Percentiles rank a stretch among this genome's conserved stretches.
Evolutionary conservation across 352 stramenopile species (phyloP).

Genomic region (Globisporangium recalcitrans): DNA sequence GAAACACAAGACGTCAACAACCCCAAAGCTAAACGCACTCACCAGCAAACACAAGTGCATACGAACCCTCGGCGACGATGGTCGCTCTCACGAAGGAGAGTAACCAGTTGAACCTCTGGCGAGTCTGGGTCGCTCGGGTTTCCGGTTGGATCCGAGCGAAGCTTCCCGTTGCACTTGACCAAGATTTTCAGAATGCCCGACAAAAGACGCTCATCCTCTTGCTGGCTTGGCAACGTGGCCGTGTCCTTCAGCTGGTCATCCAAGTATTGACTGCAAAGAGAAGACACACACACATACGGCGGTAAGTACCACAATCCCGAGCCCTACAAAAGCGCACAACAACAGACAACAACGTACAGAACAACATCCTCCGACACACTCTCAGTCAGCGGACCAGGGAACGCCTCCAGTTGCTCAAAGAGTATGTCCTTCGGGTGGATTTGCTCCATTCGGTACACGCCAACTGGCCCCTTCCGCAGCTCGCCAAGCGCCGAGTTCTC

Average conservation of each 20-base stretch:
- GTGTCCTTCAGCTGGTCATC: constrained; percentile 47
- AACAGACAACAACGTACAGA: constrained; percentile 26
- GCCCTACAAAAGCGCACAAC: neutral
- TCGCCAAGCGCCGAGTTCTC: constrained; percentile 52
- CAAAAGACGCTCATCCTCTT: constrained; percentile 70
- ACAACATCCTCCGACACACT: constrained; percentile 56
- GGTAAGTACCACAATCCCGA: neutral
- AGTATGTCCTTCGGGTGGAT: constrained; percentile 67
- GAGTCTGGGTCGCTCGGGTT: constrained; percentile 53
- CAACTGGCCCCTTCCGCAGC: constrained; percentile 73
- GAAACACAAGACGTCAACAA: neutral
- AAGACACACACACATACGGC: neutral
- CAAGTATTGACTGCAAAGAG: constrained; percentile 36
- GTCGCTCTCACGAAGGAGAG: constrained; percentile 64
- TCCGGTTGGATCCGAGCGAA: constrained; percentile 44
- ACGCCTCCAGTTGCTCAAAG: constrained; percentile 64
- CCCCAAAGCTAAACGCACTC: neutral
- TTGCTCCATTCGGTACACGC: constrained; percentile 78
- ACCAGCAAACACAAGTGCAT: no score
- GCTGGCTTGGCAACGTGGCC: constrained; percentile 20
- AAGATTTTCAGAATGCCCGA: constrained; percentile 63
- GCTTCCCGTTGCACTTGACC: constrained; percentile 76
- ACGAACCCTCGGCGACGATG: constrained; percentile 49
- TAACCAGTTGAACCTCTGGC: constrained; percentile 61
- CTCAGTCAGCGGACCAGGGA: constrained; percentile 72